phyloP scores from a whole-genome alignment of 257 asterid species.

The Jaltomata sinuosa region DNA sequence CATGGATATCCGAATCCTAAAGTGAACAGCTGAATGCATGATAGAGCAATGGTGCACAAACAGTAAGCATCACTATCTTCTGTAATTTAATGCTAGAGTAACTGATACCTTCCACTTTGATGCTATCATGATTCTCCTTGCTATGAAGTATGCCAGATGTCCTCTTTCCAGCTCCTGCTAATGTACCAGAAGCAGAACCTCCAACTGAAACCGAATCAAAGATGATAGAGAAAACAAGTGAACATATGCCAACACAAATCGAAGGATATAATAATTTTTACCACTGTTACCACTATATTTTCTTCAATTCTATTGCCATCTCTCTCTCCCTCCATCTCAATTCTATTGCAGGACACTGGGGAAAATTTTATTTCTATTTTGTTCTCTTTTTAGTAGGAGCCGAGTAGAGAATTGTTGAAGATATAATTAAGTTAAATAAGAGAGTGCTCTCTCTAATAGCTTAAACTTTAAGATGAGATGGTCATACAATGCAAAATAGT shows the following conservation, averaged over 20 bases:
- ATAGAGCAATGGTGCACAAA: neutral
- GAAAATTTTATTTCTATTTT: neutral
- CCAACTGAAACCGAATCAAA: slow-evolving; percentile 43
- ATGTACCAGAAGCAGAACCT: slow-evolving; percentile 39
- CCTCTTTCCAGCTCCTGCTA: slow-evolving; percentile 42
- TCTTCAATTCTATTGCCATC: neutral
- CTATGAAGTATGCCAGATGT: slow-evolving; percentile 34
- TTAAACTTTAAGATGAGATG: neutral
- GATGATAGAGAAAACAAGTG: slow-evolving; percentile 2
- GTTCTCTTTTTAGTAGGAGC: neutral
- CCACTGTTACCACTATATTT: neutral
- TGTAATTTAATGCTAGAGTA: neutral
- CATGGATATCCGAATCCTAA: neutral
- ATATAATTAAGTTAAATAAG: neutral
- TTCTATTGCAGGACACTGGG: no score
- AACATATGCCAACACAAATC: slow-evolving; percentile 1
- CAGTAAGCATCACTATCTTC: neutral
- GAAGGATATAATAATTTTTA: neutral
- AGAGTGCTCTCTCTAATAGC: neutral
- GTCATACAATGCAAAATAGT: neutral
- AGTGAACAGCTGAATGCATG: neutral
- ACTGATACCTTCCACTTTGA: slow-evolving; percentile 74
- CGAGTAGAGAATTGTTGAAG: neutral
- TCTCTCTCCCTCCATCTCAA: no score
- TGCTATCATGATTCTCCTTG: slow-evolving; percentile 37